Evolutionary conservation across 345 rosid species (phyloP).

Genomic region (Populus davidiana): DNA sequence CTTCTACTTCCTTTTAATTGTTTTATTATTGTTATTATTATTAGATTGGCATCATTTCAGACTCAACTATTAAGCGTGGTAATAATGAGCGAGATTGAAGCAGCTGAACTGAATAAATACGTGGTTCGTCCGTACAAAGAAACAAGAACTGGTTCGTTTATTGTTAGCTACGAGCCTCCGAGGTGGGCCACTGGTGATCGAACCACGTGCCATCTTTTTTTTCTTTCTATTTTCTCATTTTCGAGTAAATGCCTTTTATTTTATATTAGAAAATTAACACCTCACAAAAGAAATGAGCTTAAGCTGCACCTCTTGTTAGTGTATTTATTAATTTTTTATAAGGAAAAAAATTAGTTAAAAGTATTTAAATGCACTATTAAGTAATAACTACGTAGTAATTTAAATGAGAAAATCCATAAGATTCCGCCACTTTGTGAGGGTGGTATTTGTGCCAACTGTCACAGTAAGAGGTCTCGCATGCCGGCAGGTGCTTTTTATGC

Average conservation of each 20-base stretch:
- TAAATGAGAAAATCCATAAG: not conserved
- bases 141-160: conserved; percentile 18
- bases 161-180: conserved; percentile 11
- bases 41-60: not conserved
- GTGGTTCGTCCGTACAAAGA: conserved; percentile 10
- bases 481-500: conserved; percentile 7
- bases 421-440: not conserved
- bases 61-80: not conserved
- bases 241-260: not conserved
- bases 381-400: not conserved
- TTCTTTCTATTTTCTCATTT: not conserved
- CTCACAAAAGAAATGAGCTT: not conserved
- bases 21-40: too few species aligned
- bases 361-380: not conserved
- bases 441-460: not conserved
- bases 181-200: not conserved
- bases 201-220: conserved; percentile 9
- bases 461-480: not conserved
- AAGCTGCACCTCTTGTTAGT: not conserved
- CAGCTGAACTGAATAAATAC: not conserved
- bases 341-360: too few species aligned
- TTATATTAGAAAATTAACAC: not conserved
- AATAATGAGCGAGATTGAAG: not conserved
- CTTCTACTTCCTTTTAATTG: not conserved
- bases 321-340: too few species aligned